Conservation (phyloP, 805 yeast species). For the Hanseniaspora guilliermondii region DNA sequence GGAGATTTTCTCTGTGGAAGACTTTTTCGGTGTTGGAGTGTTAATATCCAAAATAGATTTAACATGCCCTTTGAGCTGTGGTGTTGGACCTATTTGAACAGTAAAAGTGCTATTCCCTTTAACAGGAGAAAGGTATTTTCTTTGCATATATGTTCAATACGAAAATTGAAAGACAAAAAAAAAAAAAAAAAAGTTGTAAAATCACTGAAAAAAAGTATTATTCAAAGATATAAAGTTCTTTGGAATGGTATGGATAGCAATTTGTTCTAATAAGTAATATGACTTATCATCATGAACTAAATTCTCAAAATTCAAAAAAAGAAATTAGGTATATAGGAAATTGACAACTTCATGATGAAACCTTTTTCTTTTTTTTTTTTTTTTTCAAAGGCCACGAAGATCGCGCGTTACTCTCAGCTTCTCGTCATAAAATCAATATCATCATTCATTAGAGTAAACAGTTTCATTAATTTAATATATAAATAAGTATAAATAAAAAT, state of each 20-base stretch:
- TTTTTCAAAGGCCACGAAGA: not conserved
- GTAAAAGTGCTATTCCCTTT: conserved; percentile 11
- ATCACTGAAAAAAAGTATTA: too few species aligned
- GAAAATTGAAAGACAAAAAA: too few species aligned
- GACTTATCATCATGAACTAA: too few species aligned
- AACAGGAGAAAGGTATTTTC: conserved; percentile 10
- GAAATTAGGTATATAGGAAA: too few species aligned
- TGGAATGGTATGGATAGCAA: too few species aligned
- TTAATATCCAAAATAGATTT: conserved; percentile 56
- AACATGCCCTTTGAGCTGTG: conserved; percentile 69
- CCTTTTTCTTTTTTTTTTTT: conserved; percentile 16
- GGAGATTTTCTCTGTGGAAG: not conserved
- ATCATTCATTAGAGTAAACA: not conserved
- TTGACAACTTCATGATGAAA: not conserved
- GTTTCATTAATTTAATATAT: not conserved
- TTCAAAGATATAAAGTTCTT: too few species aligned
- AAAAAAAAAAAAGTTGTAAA: too few species aligned
- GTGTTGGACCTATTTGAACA: conserved; percentile 67
- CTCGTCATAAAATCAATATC: not conserved
- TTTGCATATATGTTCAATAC: not conserved
- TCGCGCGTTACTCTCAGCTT: too few species aligned
- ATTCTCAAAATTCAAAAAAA: too few species aligned
- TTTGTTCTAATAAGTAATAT: too few species aligned
- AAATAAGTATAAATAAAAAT: not conserved
- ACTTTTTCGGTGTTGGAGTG: conserved; percentile 21